Conservation (phyloP, 2,329 filamentous ascomycete species). For the Colletotrichum gloeosporioides region DNA sequence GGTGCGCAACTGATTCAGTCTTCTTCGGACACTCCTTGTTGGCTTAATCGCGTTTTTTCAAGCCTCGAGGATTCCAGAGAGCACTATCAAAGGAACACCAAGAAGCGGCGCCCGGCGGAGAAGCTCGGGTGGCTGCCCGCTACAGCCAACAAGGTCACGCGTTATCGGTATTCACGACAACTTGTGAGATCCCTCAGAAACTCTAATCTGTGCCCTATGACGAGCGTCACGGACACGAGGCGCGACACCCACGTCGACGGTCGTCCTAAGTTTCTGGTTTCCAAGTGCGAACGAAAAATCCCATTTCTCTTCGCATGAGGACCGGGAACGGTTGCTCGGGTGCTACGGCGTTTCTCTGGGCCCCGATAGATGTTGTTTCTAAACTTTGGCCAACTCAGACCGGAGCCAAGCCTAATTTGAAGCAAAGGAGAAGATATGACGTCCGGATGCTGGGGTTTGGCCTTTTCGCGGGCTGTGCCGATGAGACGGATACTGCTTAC, state of each 20-base stretch:
- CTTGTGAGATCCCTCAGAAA: neutral
- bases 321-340: constrained; percentile 8
- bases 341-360: constrained; percentile 2
- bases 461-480: neutral
- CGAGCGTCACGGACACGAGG: neutral
- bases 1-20: constrained; percentile 9
- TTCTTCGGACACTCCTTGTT: neutral
- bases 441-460: constrained; percentile 2
- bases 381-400: constrained; percentile 1
- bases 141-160: neutral
- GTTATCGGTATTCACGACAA: neutral
- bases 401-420: constrained; percentile 4
- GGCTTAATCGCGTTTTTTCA: neutral
- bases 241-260: neutral
- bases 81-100: neutral
- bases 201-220: neutral
- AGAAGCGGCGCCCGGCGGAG: neutral
- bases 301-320: neutral
- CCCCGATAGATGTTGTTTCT: constrained; percentile 3
- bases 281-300: neutral
- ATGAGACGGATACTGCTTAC: neutral
- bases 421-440: constrained; percentile 14
- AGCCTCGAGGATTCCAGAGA: neutral
- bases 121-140: neutral
- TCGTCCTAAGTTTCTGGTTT: neutral